A percentile compares a stretch with the other conserved stretches of the same genome.
phyloP scores from a whole-genome alignment of 2,329 filamentous ascomycete genomes.

The Didymella sp. region DNA sequence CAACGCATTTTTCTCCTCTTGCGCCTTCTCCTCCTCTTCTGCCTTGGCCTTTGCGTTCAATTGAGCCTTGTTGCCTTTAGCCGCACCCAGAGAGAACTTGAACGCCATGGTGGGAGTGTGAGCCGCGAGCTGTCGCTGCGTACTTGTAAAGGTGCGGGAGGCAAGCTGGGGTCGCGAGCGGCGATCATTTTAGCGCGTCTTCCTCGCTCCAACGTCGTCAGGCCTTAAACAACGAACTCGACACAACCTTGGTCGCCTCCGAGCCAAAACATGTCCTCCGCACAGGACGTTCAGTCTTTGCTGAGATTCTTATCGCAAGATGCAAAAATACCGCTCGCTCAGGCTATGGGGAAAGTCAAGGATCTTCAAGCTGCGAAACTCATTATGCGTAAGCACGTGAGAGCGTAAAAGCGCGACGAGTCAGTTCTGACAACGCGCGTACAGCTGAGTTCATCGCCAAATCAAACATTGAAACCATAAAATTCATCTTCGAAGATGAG shows the following conservation, averaged over 20 bases:
- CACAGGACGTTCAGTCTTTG: slow-evolving; percentile 54
- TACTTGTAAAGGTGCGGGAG: not conserved
- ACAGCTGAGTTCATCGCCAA: slow-evolving; percentile 59
- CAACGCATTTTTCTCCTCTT: slow-evolving; percentile 41
- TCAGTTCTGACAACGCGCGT: slow-evolving; percentile 21
- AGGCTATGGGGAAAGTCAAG: slow-evolving; percentile 62
- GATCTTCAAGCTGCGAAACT: slow-evolving; percentile 60
- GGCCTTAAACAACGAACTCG: not conserved
- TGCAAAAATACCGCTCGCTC: slow-evolving; percentile 62
- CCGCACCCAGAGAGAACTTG: slow-evolving; percentile 37
- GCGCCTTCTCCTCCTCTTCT: slow-evolving; percentile 42
- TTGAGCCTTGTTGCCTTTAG: slow-evolving; percentile 37
- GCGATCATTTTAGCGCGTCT: slow-evolving; percentile 25
- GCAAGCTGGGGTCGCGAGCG: slow-evolving; percentile 15
- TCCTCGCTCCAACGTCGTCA: slow-evolving; percentile 7
- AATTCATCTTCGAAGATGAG: slow-evolving; percentile 57
- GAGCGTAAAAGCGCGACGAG: slow-evolving; percentile 26
- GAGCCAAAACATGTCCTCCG: slow-evolving; percentile 38
- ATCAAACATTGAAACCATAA: slow-evolving; percentile 53
- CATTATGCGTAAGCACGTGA: slow-evolving; percentile 56
- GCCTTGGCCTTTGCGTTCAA: slow-evolving; percentile 37
- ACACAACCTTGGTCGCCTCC: not conserved
- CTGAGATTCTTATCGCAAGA: slow-evolving; percentile 66
- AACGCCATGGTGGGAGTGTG: slow-evolving; percentile 36
- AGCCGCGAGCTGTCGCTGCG: slow-evolving; percentile 9